Base-by-base conservation (phyloP, 1,284 basidiomycete genomes). In the Melampsora larici-populina region DNA sequence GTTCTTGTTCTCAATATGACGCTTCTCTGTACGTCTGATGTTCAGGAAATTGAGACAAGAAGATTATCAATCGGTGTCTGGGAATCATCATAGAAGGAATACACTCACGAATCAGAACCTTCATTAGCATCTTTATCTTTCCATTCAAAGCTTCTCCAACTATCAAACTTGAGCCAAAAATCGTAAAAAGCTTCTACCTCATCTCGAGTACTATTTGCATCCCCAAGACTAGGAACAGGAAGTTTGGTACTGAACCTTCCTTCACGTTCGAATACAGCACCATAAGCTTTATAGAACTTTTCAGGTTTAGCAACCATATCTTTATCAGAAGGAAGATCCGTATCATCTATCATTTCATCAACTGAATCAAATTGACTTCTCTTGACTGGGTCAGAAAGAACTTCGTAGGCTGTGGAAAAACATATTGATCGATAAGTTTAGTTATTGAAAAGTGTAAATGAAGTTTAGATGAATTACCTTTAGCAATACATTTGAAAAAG, bases 141-240 rank as follows among this genome's bases (percentile, higher is more conserved):
- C 87, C 95, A 98, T 86, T 99, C 96, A 84, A 99, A 99, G 85
- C 91, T 93, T 81, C 97, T 87, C 97, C 97, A 99, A 82, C 91
- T 93, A 85, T 98, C 95, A 85, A 99, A 97, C 88, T 97, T 97
- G 88, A 98, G 98, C 92, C 93, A 99, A 85, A 96, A 97, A 86
- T 97, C 92, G 87, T 98, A 99, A 87, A 99, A 98, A 24, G 86
- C 88, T 85, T 97, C 92, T 79, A 98, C 95, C 79, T 89, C 88
- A 79, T 89, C 88, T 85, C 96, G 95, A 79, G 89, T 84, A 31
- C 91, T 89, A 79, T 92, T 88, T 79, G 88, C 86, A 62, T 86
- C 85, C 26, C 96, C 95, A 31, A 98, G 88, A 80, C 87, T 85
- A 17, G 94, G 94, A 6, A 95, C 94, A n/a, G 94, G 93, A 78